Conservation (phyloP, 1,139 yeast species). For the Lodderomyces metapsilosis region DNA sequence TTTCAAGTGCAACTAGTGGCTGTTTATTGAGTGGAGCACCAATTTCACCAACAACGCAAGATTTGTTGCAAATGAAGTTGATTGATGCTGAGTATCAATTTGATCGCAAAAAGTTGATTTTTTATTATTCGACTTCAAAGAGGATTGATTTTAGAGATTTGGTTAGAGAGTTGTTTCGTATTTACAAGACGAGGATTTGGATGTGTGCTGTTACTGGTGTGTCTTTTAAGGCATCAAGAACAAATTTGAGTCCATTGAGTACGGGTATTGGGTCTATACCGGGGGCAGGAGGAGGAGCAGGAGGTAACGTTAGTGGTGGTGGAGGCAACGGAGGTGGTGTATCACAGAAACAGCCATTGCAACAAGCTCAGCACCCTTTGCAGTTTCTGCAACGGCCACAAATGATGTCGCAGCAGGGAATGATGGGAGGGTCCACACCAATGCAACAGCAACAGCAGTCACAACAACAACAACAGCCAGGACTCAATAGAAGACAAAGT, state of each 20-base stretch:
- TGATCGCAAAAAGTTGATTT: constrained; percentile 90
- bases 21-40: constrained; percentile 12
- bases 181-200: constrained; percentile 96
- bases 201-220: constrained; percentile 74
- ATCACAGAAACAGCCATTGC: constrained; percentile 7
- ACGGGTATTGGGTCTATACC: background rate
- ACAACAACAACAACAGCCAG: constrained; percentile 11
- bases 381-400: constrained; percentile 1
- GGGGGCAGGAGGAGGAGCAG: background rate
- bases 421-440: constrained; percentile 6
- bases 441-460: constrained; percentile 10
- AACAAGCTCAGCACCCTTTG: background rate
- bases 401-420: background rate
- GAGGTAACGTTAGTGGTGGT: background rate
- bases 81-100: constrained; percentile 92
- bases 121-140: constrained; percentile 71
- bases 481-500: constrained; percentile 12
- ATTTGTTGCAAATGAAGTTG: constrained; percentile 39
- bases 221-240: constrained; percentile 21
- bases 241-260: constrained; percentile 12
- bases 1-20: constrained; percentile 36
- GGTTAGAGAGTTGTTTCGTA: constrained; percentile 86
- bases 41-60: constrained; percentile 19
- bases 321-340: constrained; percentile 3
- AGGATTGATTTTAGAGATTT: constrained; percentile 91